Percentiles rank a stretch among this genome's conserved stretches.
Conservation (phyloP, 345 rosid species). For the Streptanthus diversifolius region DNA sequence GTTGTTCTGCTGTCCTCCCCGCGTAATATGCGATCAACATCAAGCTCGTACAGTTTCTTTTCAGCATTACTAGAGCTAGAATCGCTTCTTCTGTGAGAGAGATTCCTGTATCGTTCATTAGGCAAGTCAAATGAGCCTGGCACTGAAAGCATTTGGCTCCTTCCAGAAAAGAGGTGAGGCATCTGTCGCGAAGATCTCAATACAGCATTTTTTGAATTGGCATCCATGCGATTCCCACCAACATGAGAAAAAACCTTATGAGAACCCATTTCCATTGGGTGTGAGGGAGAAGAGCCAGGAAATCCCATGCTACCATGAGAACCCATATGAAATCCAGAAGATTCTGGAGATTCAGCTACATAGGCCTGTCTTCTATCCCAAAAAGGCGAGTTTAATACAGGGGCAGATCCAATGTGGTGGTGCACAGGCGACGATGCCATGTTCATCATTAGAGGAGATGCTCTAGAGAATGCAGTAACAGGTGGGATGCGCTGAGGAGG, state of each 20-base stretch:
- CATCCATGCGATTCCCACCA: slow-evolving; percentile 54
- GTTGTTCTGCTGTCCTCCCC: slow-evolving; percentile 88
- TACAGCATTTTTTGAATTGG: slow-evolving; percentile 46
- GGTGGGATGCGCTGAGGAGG: slow-evolving; percentile 47
- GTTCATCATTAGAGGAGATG: slow-evolving; percentile 58
- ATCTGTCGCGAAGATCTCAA: slow-evolving; percentile 65
- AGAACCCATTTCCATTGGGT: slow-evolving; percentile 56
- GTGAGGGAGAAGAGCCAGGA: slow-evolving; percentile 61
- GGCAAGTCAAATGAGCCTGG: slow-evolving; percentile 64
- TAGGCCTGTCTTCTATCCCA: slow-evolving; percentile 75
- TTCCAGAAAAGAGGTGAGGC: slow-evolving; percentile 60
- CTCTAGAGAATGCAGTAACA: slow-evolving; percentile 59
- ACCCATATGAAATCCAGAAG: slow-evolving; percentile 67
- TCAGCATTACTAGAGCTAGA: slow-evolving; percentile 56
- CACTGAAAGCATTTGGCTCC: slow-evolving; percentile 61
- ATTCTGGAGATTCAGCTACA: slow-evolving; percentile 74
- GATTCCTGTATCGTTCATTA: slow-evolving; percentile 64
- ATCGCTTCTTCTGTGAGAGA: slow-evolving; percentile 71
- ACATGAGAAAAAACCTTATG: slow-evolving; percentile 51
- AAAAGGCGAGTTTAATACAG: slow-evolving; percentile 57
- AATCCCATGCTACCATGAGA: slow-evolving; percentile 61
- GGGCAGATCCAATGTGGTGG: slow-evolving; percentile 82
- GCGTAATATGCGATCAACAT: slow-evolving; percentile 62
- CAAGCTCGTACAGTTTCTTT: slow-evolving; percentile 86
- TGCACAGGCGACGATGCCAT: slow-evolving; percentile 57